phyloP scores from a whole-genome alignment of 441 rosid species.

The Erodium moschatum region DNA sequence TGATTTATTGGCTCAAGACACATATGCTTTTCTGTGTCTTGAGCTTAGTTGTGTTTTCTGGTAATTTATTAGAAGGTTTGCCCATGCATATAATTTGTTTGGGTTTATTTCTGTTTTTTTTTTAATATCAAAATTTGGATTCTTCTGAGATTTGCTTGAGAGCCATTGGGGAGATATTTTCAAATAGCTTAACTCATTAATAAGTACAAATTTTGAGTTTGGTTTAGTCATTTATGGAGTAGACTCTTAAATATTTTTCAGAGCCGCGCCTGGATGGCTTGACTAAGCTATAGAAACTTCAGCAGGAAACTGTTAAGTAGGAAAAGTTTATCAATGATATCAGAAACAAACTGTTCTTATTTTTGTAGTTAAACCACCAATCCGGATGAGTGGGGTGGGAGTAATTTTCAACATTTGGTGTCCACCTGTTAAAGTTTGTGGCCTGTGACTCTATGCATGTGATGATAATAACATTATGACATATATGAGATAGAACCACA shows the following conservation, averaged over 20 bases:
- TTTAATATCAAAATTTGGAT: not conserved
- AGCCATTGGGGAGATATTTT: not conserved
- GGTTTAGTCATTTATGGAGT: not conserved
- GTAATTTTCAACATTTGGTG: slow-evolving; percentile 3
- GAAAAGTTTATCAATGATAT: not conserved
- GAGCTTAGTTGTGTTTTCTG: no score
- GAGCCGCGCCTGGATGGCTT: not conserved
- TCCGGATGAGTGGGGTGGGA: not conserved
- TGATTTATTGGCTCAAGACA: no score
- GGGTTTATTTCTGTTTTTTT: not conserved
- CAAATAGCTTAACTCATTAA: not conserved
- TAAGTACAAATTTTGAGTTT: not conserved
- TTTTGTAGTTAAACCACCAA: not conserved
- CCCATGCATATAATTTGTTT: slow-evolving; percentile 2
- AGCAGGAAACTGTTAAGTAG: not conserved
- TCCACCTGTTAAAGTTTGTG: not conserved
- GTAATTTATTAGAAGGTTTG: no score
- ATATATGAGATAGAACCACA: not conserved
- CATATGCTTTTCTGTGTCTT: no score
- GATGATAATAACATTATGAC: not conserved
- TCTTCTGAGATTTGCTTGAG: not conserved
- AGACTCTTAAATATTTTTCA: not conserved
- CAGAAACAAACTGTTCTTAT: not conserved
- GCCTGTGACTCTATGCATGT: not conserved
- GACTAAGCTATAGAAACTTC: not conserved